These are phyloP conservation scores for Andrographis paniculata DNA, from an alignment of 305 asterid species.

Conservation along the genomic window DNA sequence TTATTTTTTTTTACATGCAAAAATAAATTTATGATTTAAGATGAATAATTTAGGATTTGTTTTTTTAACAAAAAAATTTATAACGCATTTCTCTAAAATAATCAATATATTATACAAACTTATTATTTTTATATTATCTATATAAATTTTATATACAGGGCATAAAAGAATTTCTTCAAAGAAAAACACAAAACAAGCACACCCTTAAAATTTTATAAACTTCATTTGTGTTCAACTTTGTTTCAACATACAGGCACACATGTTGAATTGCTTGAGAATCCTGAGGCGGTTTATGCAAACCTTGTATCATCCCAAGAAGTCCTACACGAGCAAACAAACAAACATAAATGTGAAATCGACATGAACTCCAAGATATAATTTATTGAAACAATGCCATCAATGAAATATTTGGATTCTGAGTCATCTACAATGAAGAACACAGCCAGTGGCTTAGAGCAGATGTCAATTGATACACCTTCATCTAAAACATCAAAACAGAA, in stretches of 20 bases:
- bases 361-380: conserved; percentile 40
- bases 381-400: conserved; percentile 43
- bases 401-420: conserved; percentile 55
- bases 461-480: conserved; percentile 16
- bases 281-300: conserved; percentile 55
- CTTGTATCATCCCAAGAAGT: conserved; percentile 50
- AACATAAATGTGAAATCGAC: conserved; percentile 22
- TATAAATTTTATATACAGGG: too few species aligned
- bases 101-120: too few species aligned
- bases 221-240: too few species aligned
- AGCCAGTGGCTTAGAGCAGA: conserved; percentile 31
- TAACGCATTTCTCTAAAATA: too few species aligned
- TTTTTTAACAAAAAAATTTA: too few species aligned
- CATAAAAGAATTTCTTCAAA: too few species aligned
- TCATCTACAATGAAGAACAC: conserved; percentile 53
- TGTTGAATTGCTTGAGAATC: conserved; percentile 39
- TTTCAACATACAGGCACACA: conserved; percentile 48
- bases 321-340: conserved; percentile 24
- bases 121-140: too few species aligned
- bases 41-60: too few species aligned
- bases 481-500: conserved; percentile 27
- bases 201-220: too few species aligned
- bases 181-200: too few species aligned
- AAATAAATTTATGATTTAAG: too few species aligned
- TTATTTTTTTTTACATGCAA: too few species aligned